Evolutionary conservation across 2,329 filamentous ascomycete species (phyloP).

Genomic region (Diaporthe caulivora): DNA sequence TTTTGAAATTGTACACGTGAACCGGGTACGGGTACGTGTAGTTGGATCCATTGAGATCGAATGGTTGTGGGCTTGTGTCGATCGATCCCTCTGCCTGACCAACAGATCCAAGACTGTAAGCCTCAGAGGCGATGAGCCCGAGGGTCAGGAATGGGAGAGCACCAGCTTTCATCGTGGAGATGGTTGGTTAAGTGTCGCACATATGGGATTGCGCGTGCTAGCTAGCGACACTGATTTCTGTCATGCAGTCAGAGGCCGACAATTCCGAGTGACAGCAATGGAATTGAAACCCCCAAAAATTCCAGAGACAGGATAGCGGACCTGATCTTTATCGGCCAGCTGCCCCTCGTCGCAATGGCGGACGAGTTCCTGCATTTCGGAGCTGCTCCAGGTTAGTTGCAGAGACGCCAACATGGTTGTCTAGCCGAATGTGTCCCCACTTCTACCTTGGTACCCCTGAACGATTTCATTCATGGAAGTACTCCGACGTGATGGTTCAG

Average conservation of each 20-base stretch:
- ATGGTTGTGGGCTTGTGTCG: conserved; percentile 25
- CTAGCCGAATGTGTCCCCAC: neutral
- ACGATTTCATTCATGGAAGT: neutral
- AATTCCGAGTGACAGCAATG: neutral
- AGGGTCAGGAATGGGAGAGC: neutral
- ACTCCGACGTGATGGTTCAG: conserved; percentile 4
- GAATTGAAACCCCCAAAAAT: neutral
- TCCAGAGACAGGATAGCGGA: neutral
- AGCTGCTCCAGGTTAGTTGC: conserved; percentile 4
- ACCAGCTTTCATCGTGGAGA: neutral
- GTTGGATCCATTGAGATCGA: conserved; percentile 24
- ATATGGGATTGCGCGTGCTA: neutral
- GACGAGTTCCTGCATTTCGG: conserved; percentile 18
- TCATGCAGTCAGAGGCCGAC: neutral
- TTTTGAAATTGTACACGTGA: conserved; percentile 20
- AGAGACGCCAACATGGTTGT: neutral
- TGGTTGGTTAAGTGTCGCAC: neutral
- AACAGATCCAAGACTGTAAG: neutral
- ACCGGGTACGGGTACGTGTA: conserved; percentile 25
- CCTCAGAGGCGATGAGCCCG: conserved; percentile 1
- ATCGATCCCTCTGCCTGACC: conserved; percentile 15
- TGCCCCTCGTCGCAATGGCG: neutral
- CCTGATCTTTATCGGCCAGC: neutral
- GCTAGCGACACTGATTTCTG: neutral
- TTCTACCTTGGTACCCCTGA: neutral